These are phyloP conservation scores for Podila clonocystis DNA, from an alignment of 192 early-diverging fungal species.

Conservation along the genomic window DNA sequence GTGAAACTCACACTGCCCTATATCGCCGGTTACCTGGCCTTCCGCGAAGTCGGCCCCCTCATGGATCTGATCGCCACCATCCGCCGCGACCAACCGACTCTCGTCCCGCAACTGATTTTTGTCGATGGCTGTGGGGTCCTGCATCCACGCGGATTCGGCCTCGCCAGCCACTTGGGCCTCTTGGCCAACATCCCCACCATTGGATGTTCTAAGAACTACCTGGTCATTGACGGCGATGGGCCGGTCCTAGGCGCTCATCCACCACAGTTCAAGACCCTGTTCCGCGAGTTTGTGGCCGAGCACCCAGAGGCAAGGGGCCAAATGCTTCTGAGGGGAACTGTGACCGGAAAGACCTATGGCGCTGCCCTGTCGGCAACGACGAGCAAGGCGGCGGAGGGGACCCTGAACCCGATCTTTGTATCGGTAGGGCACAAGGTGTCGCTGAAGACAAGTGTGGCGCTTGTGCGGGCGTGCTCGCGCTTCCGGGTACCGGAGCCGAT, in stretches of 20 bases:
- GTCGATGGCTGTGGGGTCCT: slow-evolving; percentile 91
- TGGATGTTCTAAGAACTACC: slow-evolving; percentile 92
- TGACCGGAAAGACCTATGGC: slow-evolving; percentile 57
- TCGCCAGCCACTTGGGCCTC: slow-evolving; percentile 87
- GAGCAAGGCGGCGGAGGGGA: background rate
- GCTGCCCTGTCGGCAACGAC: slow-evolving; percentile 43
- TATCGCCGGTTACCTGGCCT: slow-evolving; percentile 91
- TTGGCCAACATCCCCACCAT: slow-evolving; percentile 78
- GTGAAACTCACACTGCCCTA: slow-evolving; percentile 82
- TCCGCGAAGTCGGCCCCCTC: slow-evolving; percentile 83
- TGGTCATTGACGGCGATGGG: slow-evolving; percentile 75
- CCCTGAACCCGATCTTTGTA: slow-evolving; percentile 87
- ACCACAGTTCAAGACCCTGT: slow-evolving; percentile 49
- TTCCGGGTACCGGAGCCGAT: slow-evolving; percentile 92
- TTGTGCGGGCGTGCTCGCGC: slow-evolving; percentile 70
- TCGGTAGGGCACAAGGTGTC: slow-evolving; percentile 83
- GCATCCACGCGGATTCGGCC: slow-evolving; percentile 90
- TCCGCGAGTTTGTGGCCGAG: slow-evolving; percentile 21
- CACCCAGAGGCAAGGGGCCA: slow-evolving; percentile 30
- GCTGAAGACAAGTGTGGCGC: slow-evolving; percentile 70
- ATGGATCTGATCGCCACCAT: slow-evolving; percentile 64
- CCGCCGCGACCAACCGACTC: slow-evolving; percentile 53
- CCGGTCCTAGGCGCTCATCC: slow-evolving; percentile 64
- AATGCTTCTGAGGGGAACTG: slow-evolving; percentile 58
- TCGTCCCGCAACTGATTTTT: slow-evolving; percentile 81